Conservation (phyloP, 2,329 filamentous ascomycete species). For the Hypoxylon sp. region DNA sequence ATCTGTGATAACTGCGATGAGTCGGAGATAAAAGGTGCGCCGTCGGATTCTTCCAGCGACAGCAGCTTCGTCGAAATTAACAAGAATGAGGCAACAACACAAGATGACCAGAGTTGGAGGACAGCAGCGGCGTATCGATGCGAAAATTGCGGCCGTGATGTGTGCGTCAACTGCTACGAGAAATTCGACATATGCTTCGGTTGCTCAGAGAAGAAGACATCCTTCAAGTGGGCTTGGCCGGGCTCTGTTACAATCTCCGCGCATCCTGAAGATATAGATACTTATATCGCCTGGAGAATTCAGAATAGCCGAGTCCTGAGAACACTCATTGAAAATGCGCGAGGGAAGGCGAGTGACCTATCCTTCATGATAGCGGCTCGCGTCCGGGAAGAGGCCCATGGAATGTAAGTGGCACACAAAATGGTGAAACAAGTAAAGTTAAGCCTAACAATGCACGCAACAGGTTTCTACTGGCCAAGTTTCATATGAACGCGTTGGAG, state of each 20-base stretch:
- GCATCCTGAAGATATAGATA: conserved; percentile 12
- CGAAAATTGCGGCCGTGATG: conserved; percentile 2
- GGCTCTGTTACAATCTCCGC: conserved; percentile 13
- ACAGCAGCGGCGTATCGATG: conserved; percentile 3
- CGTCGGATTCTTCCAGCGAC: background rate
- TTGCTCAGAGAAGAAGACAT: conserved; percentile 10
- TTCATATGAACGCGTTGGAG: conserved; percentile 9
- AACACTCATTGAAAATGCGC: conserved; percentile 8
- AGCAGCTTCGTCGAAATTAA: conserved; percentile 5
- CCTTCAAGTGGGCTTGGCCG: conserved; percentile 17
- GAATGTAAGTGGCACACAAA: background rate
- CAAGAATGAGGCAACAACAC: background rate
- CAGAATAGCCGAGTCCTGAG: conserved; percentile 5
- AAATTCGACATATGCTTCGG: conserved; percentile 13
- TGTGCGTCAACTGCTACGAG: conserved; percentile 8
- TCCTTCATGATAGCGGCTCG: background rate
- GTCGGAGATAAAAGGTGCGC: background rate
- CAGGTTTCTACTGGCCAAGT: conserved; percentile 11
- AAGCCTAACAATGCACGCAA: background rate
- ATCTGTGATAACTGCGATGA: conserved; percentile 3
- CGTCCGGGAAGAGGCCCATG: conserved; percentile 3
- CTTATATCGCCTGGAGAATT: conserved; percentile 17
- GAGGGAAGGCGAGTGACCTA: conserved; percentile 1
- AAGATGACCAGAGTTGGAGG: conserved; percentile 2
- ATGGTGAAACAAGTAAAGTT: background rate